Percentiles rank a stretch among this genome's conserved stretches.
These are phyloP conservation scores for Cordyceps fumosorosea DNA, from an alignment of 2,329 filamentous ascomycete genomes.

Conservation along the genomic window DNA sequence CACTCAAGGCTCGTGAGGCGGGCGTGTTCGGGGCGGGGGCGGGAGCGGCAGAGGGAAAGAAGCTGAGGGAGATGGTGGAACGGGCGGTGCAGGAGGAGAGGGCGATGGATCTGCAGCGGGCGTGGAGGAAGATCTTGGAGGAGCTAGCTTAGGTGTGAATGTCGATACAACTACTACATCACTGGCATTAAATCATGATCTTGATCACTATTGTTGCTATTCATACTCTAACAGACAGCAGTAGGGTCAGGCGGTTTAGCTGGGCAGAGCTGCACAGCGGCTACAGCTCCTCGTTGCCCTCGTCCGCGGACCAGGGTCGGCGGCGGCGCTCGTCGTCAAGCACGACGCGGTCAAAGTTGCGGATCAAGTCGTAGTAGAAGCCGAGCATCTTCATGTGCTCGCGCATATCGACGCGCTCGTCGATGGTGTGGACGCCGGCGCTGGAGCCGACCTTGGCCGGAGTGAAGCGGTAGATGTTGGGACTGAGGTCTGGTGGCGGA, in stretches of 20 bases:
- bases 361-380: conserved; percentile 38
- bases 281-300: conserved; percentile 5
- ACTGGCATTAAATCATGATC: too few species aligned
- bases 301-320: not conserved
- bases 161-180: not conserved
- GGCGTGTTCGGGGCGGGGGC: conserved; percentile 34
- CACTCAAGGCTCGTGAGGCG: conserved; percentile 35
- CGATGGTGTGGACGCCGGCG: conserved; percentile 34
- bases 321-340: conserved; percentile 15
- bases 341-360: conserved; percentile 37
- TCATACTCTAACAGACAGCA: too few species aligned
- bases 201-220: too few species aligned
- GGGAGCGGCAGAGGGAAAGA: conserved; percentile 17
- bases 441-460: conserved; percentile 26
- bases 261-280: too few species aligned
- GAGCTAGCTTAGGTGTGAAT: conserved; percentile 18
- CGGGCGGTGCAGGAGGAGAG: conserved; percentile 35
- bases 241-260: too few species aligned
- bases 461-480: conserved; percentile 36
- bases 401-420: conserved; percentile 33
- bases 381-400: conserved; percentile 34
- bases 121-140: conserved; percentile 31
- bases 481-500: conserved; percentile 21
- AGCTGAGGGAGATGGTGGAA: conserved; percentile 27
- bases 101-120: conserved; percentile 39